Evolutionary conservation across 148 eudicot genomes (phyloP), one percentile per base, ranked within the genome.

Genomic region (Linanthus parryae): DNA sequence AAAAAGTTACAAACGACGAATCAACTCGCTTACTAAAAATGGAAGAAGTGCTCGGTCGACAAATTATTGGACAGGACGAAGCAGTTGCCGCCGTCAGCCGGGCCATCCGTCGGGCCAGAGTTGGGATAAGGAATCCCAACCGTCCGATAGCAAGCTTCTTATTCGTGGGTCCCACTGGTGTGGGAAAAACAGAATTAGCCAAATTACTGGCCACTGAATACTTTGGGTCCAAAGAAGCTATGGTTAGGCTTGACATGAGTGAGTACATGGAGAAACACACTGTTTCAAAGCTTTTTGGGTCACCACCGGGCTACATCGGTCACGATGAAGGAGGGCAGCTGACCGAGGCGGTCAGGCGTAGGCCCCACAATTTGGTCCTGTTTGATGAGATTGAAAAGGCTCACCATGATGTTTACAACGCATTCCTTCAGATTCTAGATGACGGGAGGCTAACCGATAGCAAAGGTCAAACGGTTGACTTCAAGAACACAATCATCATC

Each of bases 301-400:
- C 45, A 13, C 45, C 45, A n/a, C 45, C 45, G 17, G 45, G 45
- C 4, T 42, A 42, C 20, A 23, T 42, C 10, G 54, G 54, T 4
- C 34, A 49, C 31, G 14, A 30, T 0, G 91, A 89, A 58, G 90
- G 97, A n/a, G 97, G 97, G 12, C 97, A 89, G 58, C 78, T 89
- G 4, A 89, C 97, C 0, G 97, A 85, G 70, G 88, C 91, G 0
- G 85, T 90, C 13, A 56, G 95, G 13, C 81, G 91, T 19, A 77
- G 90, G 7, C 91, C 97, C 13, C 76, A 82, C 52, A 78, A 90
- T 0, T 77, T 90, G 0, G 88, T 85, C 2, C 85, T 90, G 10
- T 90, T 90, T 34, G 97, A 90, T 44, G 97, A 90, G 62, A 90
- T 90, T 18, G 97, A 90, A 58, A 90, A 90, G 74, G 97, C 97